Evolutionary conservation across 2,329 filamentous ascomycete species (phyloP).

Genomic region (Verticillium isaacii): DNA sequence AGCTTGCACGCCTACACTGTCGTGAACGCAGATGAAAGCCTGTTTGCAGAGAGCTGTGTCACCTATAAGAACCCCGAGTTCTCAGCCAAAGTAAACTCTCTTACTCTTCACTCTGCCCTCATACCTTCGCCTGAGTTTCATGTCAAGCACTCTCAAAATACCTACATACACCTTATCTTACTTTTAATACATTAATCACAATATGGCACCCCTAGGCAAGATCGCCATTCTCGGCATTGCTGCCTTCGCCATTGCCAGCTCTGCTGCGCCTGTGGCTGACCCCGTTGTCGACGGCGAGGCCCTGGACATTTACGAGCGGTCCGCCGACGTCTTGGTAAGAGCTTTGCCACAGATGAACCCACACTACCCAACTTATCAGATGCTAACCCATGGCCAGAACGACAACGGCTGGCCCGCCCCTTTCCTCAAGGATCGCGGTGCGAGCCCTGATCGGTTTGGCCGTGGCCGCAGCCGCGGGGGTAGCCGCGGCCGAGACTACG

Average conservation of each 20-base stretch:
- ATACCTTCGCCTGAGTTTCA: not conserved
- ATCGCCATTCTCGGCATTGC: not conserved
- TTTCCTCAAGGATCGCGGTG: not conserved
- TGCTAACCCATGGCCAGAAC: not conserved
- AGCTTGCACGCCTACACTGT: not conserved
- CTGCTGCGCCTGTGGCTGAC: not conserved
- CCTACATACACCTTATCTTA: not conserved
- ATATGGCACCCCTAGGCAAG: not conserved
- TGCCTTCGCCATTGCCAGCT: not conserved
- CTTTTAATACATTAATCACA: not conserved
- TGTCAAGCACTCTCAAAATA: not conserved
- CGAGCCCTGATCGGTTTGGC: not conserved
- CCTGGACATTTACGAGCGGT: not conserved
- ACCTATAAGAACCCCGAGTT: not conserved
- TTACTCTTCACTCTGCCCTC: not conserved
- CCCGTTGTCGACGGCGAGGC: not conserved
- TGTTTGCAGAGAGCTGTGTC: not conserved
- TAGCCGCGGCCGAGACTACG: not conserved
- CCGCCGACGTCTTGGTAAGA: not conserved
- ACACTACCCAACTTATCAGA: no score
- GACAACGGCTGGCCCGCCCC: not conserved
- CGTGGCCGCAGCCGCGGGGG: not conserved
- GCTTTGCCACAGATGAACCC: no score
- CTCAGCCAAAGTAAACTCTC: not conserved
- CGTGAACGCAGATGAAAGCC: not conserved